Base-by-base conservation (phyloP, 768 basidiomycete species). In the Boletus reticulatus region DNA sequence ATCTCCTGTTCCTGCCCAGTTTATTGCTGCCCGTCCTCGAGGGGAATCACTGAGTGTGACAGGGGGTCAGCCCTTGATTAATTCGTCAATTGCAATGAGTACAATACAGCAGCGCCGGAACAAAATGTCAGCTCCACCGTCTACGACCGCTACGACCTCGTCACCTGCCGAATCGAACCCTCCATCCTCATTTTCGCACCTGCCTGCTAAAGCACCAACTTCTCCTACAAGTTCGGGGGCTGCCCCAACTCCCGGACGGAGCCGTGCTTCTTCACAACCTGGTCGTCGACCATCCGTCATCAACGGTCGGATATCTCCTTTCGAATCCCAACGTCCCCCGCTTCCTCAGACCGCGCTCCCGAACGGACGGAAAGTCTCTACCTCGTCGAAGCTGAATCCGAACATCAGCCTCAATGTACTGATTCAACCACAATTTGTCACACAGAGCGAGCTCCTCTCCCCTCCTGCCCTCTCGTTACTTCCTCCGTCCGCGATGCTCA, bases 201-300 rank as follows among this genome's bases (percentile, higher is more conserved):
- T 67, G 22, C 57, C 69, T 34, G 54, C 66, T n/a, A 72, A 62
- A 54, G 59, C 64, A 16, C 61, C 70, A 6, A 68, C 68, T 31
- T 78, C 81, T 10, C 80, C 79, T 29, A 69, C 75, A 34, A 75
- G 63, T 56, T 73, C 76, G 36, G 66, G 71, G 51, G 63, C 67
- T 38, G 65, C 69, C 27, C 69, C 77, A 2, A 67, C 66, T 31
- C 75, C 76, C 0, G 72, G 73, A 20, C 81, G 91, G 55, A 79
- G 65, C 53, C 81, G 91, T 45, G 88, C 91, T 36, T 83, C 81
- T 13, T 92, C 91, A 38, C 91, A 92, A 60, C 89, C 91, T 42
- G 87, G 84, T 27, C 80, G 88, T 53, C 76, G 88, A 53, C 87
- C 88, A 24, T 82, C 87, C 14, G 57, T 84, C 31, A 69, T 77